These are phyloP conservation scores for Plantago ovata DNA, from an alignment of 257 asterid genomes.

Conservation along the genomic window DNA sequence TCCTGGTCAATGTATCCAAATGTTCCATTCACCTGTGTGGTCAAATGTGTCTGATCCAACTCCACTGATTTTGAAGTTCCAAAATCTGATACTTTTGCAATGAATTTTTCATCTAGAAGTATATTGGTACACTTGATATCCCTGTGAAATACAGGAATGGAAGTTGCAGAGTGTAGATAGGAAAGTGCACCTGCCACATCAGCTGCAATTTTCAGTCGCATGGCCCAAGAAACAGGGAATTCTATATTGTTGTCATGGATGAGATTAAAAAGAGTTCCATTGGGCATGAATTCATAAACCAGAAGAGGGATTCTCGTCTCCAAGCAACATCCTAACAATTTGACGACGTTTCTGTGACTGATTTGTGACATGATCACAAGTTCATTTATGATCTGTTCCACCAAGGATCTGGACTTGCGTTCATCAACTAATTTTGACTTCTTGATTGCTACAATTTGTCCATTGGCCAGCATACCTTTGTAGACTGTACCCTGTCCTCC, in stretches of 20 bases:
- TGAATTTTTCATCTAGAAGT: constrained; percentile 17
- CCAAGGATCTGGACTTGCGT: constrained; percentile 8
- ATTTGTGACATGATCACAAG: constrained; percentile 20
- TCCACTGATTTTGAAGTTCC: constrained; percentile 16
- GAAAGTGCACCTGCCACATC: constrained; percentile 22
- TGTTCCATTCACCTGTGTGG: constrained; percentile 23
- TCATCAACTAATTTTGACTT: constrained; percentile 20
- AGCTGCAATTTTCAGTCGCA: constrained; percentile 17
- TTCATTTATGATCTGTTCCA: constrained; percentile 26
- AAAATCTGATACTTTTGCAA: constrained; percentile 17
- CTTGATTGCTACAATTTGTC: constrained; percentile 22
- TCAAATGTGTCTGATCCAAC: constrained; percentile 19
- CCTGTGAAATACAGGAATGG: constrained; percentile 23
- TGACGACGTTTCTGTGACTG: constrained; percentile 22
- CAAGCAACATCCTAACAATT: constrained; percentile 21
- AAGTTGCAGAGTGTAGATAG: constrained; percentile 21
- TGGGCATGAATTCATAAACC: constrained; percentile 12
- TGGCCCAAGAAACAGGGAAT: constrained; percentile 21
- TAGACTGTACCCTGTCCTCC: constrained; percentile 26
- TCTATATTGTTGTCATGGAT: constrained; percentile 13
- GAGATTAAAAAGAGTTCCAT: constrained; percentile 18
- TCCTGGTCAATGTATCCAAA: constrained; percentile 23
- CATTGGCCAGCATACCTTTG: constrained; percentile 24
- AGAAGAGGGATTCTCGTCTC: constrained; percentile 16
- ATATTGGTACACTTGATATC: constrained; percentile 24